Base-by-base conservation (phyloP, 208 protist species). In the Zelonia costaricensis region DNA sequence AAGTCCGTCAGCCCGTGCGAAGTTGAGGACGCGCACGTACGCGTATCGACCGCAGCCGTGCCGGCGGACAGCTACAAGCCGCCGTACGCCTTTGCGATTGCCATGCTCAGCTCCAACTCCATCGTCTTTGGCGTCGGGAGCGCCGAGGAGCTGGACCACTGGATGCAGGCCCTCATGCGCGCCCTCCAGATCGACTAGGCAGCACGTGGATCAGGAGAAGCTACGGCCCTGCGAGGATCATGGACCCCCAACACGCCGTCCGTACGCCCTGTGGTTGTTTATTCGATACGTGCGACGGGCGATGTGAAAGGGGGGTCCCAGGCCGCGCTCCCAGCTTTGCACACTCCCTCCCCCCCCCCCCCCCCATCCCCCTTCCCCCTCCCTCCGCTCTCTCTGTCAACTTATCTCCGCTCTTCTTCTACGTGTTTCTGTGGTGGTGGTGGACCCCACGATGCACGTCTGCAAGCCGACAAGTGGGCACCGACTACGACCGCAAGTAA, bases 181-280 rank as follows among this genome's bases (percentile, higher is more conserved):
- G 80, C 76, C 3, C 54, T 94, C 12, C 69, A 88, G 18, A 92
- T 94, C 45, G 75, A 84, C 51, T 94, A 80, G 67, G n/a, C n/a
- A n/a, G n/a, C n/a, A n/a, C n/a, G n/a, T n/a, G n/a, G n/a, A n/a
- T n/a, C n/a, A n/a, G n/a, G n/a, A n/a, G n/a, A n/a, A n/a, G n/a
- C n/a, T n/a, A n/a, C n/a, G n/a, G n/a, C n/a, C n/a, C n/a, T n/a
- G n/a, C n/a, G n/a, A n/a, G n/a, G n/a, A n/a, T n/a, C n/a, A n/a
- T n/a, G n/a, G n/a, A n/a, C n/a, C n/a, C n/a, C n/a, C n/a, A n/a
- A n/a, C n/a, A n/a, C n/a, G n/a, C n/a, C n/a, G n/a, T n/a, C n/a
- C n/a, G n/a, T n/a, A n/a, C n/a, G n/a, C n/a, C n/a, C n/a, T n/a
- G n/a, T n/a, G n/a, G n/a, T n/a, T n/a, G n/a, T n/a, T n/a, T n/a